phyloP scores from a whole-genome alignment of 2,329 filamentous ascomycete species.

The Monilinia vaccinii-corymbosi region DNA sequence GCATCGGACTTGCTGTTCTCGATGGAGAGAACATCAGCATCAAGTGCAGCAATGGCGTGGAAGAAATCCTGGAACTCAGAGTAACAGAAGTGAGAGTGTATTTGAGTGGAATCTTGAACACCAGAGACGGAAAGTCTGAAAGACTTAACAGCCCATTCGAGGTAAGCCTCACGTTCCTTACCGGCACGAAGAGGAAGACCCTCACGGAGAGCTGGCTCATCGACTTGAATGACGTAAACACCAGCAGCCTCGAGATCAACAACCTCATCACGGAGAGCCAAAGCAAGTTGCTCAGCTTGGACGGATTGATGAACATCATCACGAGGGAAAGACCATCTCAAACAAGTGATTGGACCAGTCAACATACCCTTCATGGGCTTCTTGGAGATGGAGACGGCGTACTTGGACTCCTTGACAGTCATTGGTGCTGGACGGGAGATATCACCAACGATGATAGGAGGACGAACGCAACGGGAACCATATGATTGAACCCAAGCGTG shows the following conservation, averaged over 20 bases:
- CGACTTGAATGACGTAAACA: conserved; percentile 96
- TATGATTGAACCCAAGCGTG: conserved; percentile 99
- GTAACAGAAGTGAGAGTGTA: conserved; percentile 99
- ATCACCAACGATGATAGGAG: conserved; percentile 97
- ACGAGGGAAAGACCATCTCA: conserved; percentile 99
- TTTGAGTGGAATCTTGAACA: conserved; percentile 93
- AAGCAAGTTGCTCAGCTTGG: conserved; percentile 96
- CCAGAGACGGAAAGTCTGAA: conserved; percentile 94
- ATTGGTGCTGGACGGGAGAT: conserved; percentile 94
- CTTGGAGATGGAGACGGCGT: conserved; percentile 88
- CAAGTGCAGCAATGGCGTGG: conserved; percentile 96
- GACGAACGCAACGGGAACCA: conserved; percentile 95
- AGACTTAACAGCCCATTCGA: conserved; percentile 93
- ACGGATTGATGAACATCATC: conserved; percentile 98
- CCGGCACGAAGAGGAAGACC: conserved; percentile 94
- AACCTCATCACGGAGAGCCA: conserved; percentile 97
- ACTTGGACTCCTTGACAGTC: conserved; percentile 99
- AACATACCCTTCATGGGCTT: conserved; percentile 99
- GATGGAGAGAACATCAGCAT: conserved; percentile 96
- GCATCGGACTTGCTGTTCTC: conserved; percentile 99
- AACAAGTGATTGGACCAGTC: conserved; percentile 95
- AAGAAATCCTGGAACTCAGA: conserved; percentile 99
- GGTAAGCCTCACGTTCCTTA: conserved; percentile 92
- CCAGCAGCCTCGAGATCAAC: conserved; percentile 95
- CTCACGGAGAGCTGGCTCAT: conserved; percentile 98